Percentiles rank a stretch among this genome's conserved stretches.
phyloP scores from a whole-genome alignment of 1,284 basidiomycete species.

The Papiliotrema laurentii region DNA sequence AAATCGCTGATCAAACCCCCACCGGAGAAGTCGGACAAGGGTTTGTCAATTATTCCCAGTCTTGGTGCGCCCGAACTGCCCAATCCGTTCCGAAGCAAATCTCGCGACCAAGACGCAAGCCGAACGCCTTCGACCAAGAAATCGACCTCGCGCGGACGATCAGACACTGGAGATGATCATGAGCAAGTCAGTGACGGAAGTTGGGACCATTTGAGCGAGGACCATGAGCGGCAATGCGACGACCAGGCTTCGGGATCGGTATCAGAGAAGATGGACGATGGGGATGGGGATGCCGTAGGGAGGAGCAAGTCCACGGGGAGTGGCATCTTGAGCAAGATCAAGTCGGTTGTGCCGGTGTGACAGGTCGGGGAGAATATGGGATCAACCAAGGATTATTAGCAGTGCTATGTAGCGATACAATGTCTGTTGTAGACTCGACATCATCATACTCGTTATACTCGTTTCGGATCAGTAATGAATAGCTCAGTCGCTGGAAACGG shows the following conservation, averaged over 20 bases:
- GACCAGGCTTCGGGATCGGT: background rate
- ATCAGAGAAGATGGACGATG: background rate
- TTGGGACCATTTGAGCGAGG: slow-evolving; percentile 1
- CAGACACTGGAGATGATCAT: background rate
- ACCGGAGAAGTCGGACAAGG: slow-evolving; percentile 2
- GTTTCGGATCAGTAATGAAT: too few relatives aligned
- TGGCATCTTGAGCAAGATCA: background rate
- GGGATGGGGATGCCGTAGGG: background rate
- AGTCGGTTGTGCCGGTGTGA: background rate
- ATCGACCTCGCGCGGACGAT: background rate
- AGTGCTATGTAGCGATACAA: too few relatives aligned
- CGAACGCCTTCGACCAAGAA: background rate
- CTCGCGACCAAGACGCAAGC: background rate
- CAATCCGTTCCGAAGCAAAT: background rate
- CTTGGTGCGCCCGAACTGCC: background rate
- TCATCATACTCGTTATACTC: too few relatives aligned
- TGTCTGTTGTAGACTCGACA: too few relatives aligned
- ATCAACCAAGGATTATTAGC: too few relatives aligned
- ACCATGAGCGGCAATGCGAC: background rate
- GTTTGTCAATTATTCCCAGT: background rate
- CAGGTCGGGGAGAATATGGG: background rate
- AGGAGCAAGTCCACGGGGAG: background rate
- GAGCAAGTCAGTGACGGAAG: background rate
- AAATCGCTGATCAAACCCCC: slow-evolving; percentile 67
- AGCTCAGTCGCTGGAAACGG: too few relatives aligned